phyloP scores from a whole-genome alignment of 352 stramenopile species.

The Phytophthora hybrid region DNA sequence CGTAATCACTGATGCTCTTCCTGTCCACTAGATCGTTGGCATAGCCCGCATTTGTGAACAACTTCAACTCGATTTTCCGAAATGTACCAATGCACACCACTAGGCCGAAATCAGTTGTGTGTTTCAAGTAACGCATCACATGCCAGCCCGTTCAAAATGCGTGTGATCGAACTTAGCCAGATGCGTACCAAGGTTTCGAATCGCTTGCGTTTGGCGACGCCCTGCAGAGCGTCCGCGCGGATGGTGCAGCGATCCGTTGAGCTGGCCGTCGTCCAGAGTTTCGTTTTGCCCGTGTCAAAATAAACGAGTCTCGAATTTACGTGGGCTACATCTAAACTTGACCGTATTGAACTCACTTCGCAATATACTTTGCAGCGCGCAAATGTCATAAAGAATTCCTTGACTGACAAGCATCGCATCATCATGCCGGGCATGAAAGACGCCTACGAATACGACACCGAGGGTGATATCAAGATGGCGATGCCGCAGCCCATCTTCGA shows the following conservation, averaged over 20 bases:
- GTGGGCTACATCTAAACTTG: too few relatives aligned
- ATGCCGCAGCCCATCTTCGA: constrained; percentile 21
- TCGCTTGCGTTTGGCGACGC: not conserved
- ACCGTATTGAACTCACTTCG: not conserved
- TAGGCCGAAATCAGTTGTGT: constrained; percentile 8
- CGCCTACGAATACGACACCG: not conserved
- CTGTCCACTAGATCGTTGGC: constrained; percentile 10
- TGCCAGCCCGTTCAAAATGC: constrained; percentile 14
- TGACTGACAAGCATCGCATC: too few relatives aligned
- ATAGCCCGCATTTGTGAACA: constrained; percentile 8
- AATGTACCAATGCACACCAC: constrained; percentile 7
- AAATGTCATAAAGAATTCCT: too few relatives aligned
- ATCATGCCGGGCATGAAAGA: too few relatives aligned
- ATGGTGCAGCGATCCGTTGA: too few relatives aligned
- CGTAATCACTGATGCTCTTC: too few relatives aligned
- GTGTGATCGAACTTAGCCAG: constrained; percentile 11
- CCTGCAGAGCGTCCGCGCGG: too few relatives aligned
- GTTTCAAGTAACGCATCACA: constrained; percentile 19
- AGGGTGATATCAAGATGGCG: constrained; percentile 20
- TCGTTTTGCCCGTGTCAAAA: too few relatives aligned
- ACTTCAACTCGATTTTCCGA: constrained; percentile 3
- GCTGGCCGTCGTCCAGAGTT: too few relatives aligned
- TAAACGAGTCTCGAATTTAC: too few relatives aligned
- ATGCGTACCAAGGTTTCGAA: constrained; percentile 6
- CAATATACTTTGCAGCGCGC: too few relatives aligned